Percentiles rank a stretch among this genome's conserved stretches.
phyloP scores from a whole-genome alignment of 2,329 filamentous ascomycete species.

The Pseudopithomyces chartarum region DNA sequence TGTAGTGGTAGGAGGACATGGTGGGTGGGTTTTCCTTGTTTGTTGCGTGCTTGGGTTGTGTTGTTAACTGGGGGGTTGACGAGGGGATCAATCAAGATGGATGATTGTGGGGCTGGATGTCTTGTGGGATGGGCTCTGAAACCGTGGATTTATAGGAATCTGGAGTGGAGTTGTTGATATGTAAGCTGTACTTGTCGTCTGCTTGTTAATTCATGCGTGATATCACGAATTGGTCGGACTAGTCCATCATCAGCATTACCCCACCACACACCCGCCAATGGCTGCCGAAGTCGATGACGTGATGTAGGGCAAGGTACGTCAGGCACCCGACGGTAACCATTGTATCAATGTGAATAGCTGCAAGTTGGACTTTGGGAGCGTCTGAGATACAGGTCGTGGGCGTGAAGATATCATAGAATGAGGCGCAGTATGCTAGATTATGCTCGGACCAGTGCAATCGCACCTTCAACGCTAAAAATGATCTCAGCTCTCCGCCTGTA shows the following conservation, averaged over 20 bases:
- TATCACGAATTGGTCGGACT: conserved; percentile 1
- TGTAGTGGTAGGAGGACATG: conserved; percentile 51
- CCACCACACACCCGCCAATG: background rate
- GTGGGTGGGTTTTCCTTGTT: conserved; percentile 7
- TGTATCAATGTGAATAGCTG: too few species aligned
- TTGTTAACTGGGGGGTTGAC: too few species aligned
- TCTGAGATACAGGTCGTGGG: too few species aligned
- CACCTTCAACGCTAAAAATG: too few species aligned
- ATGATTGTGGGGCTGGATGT: too few species aligned
- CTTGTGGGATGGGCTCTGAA: background rate
- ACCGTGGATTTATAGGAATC: background rate
- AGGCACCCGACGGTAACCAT: background rate
- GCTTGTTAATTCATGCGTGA: background rate
- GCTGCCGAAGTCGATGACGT: background rate
- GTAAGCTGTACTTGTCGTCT: background rate
- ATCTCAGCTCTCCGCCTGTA: conserved; percentile 11
- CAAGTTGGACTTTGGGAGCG: too few species aligned
- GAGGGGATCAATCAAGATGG: background rate
- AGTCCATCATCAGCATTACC: conserved; percentile 1
- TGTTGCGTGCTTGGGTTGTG: too few species aligned
- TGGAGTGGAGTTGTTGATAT: background rate
- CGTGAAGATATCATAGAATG: too few species aligned
- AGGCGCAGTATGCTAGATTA: too few species aligned
- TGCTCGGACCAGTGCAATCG: too few species aligned
- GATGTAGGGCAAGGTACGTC: background rate